These are phyloP conservation scores for Paecilomyces sp. DNA, from an alignment of 2,329 filamentous ascomycete genomes.

Conservation along the genomic window DNA sequence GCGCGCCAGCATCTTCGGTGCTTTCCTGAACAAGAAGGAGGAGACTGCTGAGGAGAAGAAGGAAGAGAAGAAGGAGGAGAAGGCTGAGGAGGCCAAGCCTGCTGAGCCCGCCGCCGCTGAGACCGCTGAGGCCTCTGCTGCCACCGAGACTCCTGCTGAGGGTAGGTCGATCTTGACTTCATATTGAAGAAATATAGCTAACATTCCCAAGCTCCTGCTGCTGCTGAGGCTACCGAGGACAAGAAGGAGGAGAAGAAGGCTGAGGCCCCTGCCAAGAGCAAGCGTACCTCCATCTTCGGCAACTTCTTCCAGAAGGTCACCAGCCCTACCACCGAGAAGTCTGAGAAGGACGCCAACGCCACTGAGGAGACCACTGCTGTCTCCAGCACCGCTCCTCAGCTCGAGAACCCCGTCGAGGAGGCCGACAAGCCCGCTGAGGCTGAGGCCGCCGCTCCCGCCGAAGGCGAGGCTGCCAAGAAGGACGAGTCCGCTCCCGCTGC, in stretches of 20 bases:
- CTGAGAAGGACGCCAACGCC: constrained; percentile 40
- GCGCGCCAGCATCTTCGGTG: constrained; percentile 52
- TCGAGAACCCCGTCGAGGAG: constrained; percentile 38
- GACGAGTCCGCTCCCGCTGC: constrained; percentile 28
- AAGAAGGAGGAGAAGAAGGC: constrained; percentile 33
- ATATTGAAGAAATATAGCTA: not conserved
- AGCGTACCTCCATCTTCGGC: constrained; percentile 80
- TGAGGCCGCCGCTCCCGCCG: constrained; percentile 17
- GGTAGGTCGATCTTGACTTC: constrained; percentile 2
- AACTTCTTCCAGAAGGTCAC: constrained; percentile 65
- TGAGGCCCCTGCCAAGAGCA: constrained; percentile 50
- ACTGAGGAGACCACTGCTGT: constrained; percentile 40
- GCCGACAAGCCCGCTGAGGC: constrained; percentile 32
- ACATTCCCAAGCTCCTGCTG: constrained; percentile 41
- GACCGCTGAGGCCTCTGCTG: constrained; percentile 25
- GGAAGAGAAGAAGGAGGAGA: constrained; percentile 38
- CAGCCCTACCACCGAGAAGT: constrained; percentile 39
- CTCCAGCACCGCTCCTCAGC: constrained; percentile 43
- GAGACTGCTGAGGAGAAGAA: constrained; percentile 39
- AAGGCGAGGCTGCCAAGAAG: constrained; percentile 27
- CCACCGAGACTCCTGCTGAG: constrained; percentile 28
- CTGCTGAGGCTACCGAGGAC: constrained; percentile 19
- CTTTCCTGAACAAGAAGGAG: constrained; percentile 52
- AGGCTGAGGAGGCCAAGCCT: constrained; percentile 35
- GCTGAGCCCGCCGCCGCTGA: constrained; percentile 32